Base-by-base conservation (phyloP, 176 grass and related monocot genomes). In the Stipa capillata region DNA sequence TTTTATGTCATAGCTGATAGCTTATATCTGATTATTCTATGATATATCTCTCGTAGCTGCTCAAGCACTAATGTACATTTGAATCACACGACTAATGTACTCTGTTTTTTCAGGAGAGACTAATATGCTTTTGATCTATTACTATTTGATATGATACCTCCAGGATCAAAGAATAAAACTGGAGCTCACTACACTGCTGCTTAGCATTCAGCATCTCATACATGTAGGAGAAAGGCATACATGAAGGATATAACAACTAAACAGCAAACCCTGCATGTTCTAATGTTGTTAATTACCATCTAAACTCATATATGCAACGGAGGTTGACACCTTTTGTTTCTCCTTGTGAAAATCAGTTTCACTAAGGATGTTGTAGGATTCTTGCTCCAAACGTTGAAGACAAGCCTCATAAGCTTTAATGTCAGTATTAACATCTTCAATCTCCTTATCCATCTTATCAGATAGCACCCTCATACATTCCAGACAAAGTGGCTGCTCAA, bases 401-500 rank as follows among this genome's bases (percentile, higher is more conserved):
- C 86, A 96, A 13, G 88, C 54, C 80, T 99, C 97, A 73, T 99
- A 99, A 56, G 90, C 86, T 91, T 96, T 92, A 77, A 93, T 96
- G 36, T 99, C 92, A 66, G 78, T 71, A 76, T 91, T 93, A 51
- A 91, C 84, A 89, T 96, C 90, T 52, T 99, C 92, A 45, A 99
- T 89, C 74, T 95, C 92, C 82, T 91, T 96, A 53, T 93, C 92
- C 86, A 95, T 87, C 87, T 99, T 99, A 83, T 96, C 92, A 66
- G 90, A 99, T 61, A 99, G 83, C 64, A 99, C 65, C 66, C 90
- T 71, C 92, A 96, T 99, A 73, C 97, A 99, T 27, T 99, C 97
- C 81, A 99, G 80, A 65, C 97, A 99, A 55, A 96, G 92, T 53
- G 97, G 92, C 65, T 96, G 97, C 57, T 99, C 97, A 85, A 99